Evolutionary conservation across 768 basidiomycete species (phyloP), one percentile per base, ranked within the genome.

Genomic region (Pleurotus giganteus): DNA sequence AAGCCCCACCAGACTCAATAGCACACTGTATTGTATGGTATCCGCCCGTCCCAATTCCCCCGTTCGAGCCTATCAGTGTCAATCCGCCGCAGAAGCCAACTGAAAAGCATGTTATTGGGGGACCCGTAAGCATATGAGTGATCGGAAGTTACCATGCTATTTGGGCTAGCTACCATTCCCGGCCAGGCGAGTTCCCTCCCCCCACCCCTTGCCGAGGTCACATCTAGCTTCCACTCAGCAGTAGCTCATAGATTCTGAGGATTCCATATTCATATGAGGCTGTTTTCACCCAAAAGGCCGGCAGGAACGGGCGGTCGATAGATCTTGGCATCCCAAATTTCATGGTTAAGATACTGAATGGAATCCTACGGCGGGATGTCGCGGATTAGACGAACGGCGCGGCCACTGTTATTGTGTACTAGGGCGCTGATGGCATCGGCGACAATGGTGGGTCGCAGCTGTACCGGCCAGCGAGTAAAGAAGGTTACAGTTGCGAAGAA

Each of bases 51-150:
- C 46, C 46, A 27, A 15, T 27, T 28, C 27, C 28, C 28, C 46
- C 46, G 26, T 47, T 47, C 27, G 17, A 47, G 46, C 28, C 28
- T 47, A 47, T 47, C 46, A 17, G n/a, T 47, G 46, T 29, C 28
- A 47, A 47, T 47, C 46, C 46, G 46, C 46, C 46, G 46, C 46
- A 47, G 46, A 47, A 47, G 46, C 27, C 15, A 27, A 29, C 7
- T 27, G 15, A 23, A 26, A 32, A 46, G 44, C 26, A 13, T n/a
- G 46, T 17, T 28, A 27, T 4, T 29, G 21, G 21, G 46, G 13
- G 26, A 26, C 15, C 28, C 46, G 46, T 28, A 27, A 28, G 11
- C 46, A n/a, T n/a, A 27, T 13, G 31, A 32, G 11, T 47, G 46
- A 47, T 27, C 46, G 46, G 23, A 15, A 47, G 27, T 3, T 19